A percentile compares a stretch with the other conserved stretches of the same genome.
These are phyloP conservation scores for Leptographium galeiforme DNA, from an alignment of 2,329 filamentous ascomycete species.

Conservation along the genomic window DNA sequence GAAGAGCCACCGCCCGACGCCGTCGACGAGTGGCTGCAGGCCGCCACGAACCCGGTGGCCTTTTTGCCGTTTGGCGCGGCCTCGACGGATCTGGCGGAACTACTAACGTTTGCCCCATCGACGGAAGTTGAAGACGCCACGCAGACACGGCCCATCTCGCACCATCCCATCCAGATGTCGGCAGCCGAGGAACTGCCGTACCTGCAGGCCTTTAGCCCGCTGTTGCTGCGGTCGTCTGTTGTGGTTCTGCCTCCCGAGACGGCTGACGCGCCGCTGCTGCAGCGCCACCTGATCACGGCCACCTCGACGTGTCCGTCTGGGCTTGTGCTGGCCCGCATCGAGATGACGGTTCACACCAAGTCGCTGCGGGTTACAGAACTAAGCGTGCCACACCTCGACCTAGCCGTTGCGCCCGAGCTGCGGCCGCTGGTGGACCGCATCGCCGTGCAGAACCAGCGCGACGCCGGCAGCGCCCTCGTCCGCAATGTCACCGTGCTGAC, in stretches of 20 bases:
- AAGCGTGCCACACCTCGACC: conserved; percentile 40
- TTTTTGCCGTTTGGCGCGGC: conserved; percentile 37
- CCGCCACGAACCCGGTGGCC: conserved; percentile 35
- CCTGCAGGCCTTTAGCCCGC: conserved; percentile 56
- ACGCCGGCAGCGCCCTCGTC: conserved; percentile 28
- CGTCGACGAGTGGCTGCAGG: conserved; percentile 28
- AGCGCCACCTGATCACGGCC: conserved; percentile 43
- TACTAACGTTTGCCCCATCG: conserved; percentile 10
- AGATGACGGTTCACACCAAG: conserved; percentile 44
- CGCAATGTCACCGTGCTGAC: conserved; percentile 46
- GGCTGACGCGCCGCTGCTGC: conserved; percentile 21
- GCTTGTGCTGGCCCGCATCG: conserved; percentile 43
- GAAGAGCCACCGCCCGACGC: conserved; percentile 18
- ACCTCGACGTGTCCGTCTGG: conserved; percentile 30
- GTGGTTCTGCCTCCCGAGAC: conserved; percentile 24
- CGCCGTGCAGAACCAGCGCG: conserved; percentile 15
- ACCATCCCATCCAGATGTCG: conserved; percentile 49
- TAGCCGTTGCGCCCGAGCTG: conserved; percentile 43
- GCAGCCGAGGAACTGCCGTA: conserved; percentile 54
- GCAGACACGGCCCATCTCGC: conserved; percentile 37
- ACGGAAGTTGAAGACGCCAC: conserved; percentile 17
- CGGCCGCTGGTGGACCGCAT: conserved; percentile 35
- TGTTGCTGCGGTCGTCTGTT: conserved; percentile 45
- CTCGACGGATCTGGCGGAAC: conserved; percentile 13
- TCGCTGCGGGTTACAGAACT: conserved; percentile 38